A percentile compares a stretch with the other conserved stretches of the same genome.
These are phyloP conservation scores for Trametes cingulata DNA, from an alignment of 768 basidiomycete genomes.

Conservation along the genomic window DNA sequence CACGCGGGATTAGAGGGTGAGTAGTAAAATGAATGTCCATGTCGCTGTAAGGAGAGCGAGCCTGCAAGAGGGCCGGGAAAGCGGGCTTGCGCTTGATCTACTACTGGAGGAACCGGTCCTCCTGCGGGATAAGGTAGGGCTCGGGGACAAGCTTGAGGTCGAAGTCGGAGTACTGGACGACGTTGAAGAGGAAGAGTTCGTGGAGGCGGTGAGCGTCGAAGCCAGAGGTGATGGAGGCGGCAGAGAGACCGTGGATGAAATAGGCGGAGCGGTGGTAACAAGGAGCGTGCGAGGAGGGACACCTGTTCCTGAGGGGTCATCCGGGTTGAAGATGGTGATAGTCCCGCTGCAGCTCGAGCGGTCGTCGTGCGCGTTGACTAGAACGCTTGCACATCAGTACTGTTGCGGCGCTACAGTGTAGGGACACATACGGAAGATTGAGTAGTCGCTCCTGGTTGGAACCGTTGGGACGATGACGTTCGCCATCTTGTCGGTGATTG, in stretches of 20 bases:
- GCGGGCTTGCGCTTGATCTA: background rate
- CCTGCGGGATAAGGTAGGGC: background rate
- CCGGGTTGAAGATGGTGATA: constrained; percentile 22
- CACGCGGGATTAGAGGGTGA: background rate
- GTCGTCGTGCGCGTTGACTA: constrained; percentile 17
- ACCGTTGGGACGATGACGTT: constrained; percentile 18
- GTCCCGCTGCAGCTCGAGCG: constrained; percentile 13
- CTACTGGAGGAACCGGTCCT: background rate
- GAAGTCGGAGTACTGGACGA: background rate
- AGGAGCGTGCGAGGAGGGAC: constrained; percentile 4
- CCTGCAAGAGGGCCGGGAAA: background rate
- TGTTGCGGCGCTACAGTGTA: too few relatives aligned
- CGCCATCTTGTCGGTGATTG: constrained; percentile 17
- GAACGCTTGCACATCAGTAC: background rate
- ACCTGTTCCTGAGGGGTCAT: constrained; percentile 10
- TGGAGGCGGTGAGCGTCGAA: background rate
- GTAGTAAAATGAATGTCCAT: background rate
- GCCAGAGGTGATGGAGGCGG: background rate
- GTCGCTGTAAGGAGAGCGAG: background rate
- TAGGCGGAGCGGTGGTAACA: constrained; percentile 18
- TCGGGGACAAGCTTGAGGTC: too few relatives aligned
- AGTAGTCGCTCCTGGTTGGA: constrained; percentile 13
- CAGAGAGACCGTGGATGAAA: constrained; percentile 1
- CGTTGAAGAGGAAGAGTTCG: background rate
- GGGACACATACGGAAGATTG: constrained; percentile 7